Base-by-base conservation (phyloP, 805 yeast genomes). In the Tetrapisispora pingtungensis region DNA sequence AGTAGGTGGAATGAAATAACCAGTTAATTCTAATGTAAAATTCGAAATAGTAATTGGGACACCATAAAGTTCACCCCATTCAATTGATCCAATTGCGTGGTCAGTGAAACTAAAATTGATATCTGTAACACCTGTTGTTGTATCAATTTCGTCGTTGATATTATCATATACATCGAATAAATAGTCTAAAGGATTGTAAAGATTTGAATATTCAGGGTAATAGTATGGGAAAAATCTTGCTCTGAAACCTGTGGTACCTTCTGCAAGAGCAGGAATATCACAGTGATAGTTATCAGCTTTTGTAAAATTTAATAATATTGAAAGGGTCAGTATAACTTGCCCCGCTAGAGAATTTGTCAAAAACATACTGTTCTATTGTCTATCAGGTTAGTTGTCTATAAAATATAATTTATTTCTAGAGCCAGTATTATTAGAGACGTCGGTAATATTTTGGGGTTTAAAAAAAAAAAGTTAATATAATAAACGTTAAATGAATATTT, bases 1-100 rank as follows among this genome's bases (percentile, higher is more conserved):
- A 17, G 40, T 47, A 2, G 50, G 45, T n/a, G 70, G 62, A 17
- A 47, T 20, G 47, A 54, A 56, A 40, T 54, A 61, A 40, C 62
- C 62, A n/a, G 58, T 55, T 22, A 56, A 44, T 44, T 53, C 60
- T 41, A 61, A 37, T 14, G 59, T 47, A 33, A 54, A 47, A 42
- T 58, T 57, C 2, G 60, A 37, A 24, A 46, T 27, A 10, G 52
- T 46, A 17, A 49, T 47, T 17, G 42, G 18, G 24, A 40, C 36
- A 13, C 57, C 61, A 38, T 51, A 54, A 35, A 54, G 20, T 5
- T 37, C 40, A 33, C 43, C 38, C 33, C 32, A 32, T 6, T 4
- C 32, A 17, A 40, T 31, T 12, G 27, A 4, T 17, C 22, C 36
- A 6, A 8, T 12, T 10, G 17, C 4, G 5, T 24, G 38, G 3